Conservation (phyloP, 176 grass and related monocot genomes). For the Paspalum vaginatum region DNA sequence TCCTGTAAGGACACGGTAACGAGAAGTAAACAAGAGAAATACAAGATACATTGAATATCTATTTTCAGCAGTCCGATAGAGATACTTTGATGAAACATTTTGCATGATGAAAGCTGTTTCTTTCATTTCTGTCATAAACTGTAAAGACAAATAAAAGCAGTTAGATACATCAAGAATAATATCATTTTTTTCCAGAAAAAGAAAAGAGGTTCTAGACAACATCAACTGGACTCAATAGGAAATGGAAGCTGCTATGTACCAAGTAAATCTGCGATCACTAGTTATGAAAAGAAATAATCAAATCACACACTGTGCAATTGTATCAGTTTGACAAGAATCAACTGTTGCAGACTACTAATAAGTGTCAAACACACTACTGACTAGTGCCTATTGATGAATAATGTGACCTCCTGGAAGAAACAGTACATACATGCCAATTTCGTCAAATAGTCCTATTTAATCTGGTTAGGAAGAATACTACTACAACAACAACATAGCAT, state of each 20-base stretch:
- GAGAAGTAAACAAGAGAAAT: conserved; percentile 32
- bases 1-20: conserved; percentile 56
- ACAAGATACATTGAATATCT: conserved; percentile 11
- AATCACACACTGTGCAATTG: background rate
- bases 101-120: conserved; percentile 97
- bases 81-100: conserved; percentile 86
- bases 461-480: no score
- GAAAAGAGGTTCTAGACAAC: conserved; percentile 3
- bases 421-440: background rate
- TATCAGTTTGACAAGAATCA: conserved; percentile 14
- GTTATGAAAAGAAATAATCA: conserved; percentile 20
- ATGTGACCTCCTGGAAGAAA: conserved; percentile 1
- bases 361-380: conserved; percentile 1
- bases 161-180: conserved; percentile 26
- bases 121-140: conserved; percentile 99
- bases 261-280: conserved; percentile 2
- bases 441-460: conserved; percentile 13
- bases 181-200: no score
- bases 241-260: conserved; percentile 26
- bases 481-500: no score
- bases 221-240: background rate
- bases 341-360: conserved; percentile 10
- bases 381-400: conserved; percentile 21
- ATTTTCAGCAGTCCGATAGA: conserved; percentile 25
- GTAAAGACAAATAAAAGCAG: conserved; percentile 46